A percentile compares a stretch with the other conserved stretches of the same genome.
phyloP scores from a whole-genome alignment of 1,139 yeast species.

The Blastobotrys buckinghamii region DNA sequence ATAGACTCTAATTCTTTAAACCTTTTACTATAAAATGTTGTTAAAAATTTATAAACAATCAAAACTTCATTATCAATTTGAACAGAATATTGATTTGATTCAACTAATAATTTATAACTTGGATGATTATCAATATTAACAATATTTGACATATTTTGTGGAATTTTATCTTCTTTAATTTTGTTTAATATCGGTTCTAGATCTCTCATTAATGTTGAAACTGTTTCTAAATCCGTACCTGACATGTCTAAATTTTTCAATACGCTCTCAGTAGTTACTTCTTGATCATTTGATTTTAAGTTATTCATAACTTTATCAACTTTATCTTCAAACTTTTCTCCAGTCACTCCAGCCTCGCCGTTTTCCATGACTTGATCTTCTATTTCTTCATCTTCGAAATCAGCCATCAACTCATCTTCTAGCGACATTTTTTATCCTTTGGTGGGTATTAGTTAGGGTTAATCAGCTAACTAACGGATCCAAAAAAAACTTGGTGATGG shows the following conservation, averaged over 20 bases:
- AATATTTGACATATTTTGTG: not conserved
- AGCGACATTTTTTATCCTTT: conserved; percentile 25
- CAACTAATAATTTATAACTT: conserved; percentile 47
- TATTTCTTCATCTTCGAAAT: conserved; percentile 30
- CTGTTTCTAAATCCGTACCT: conserved; percentile 13
- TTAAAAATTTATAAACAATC: conserved; percentile 46
- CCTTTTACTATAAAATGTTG: conserved; percentile 49
- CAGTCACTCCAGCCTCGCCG: conserved; percentile 10
- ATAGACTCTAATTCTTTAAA: conserved; percentile 70
- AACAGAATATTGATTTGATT: conserved; percentile 51
- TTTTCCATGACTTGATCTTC: conserved; percentile 22
- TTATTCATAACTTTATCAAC: conserved; percentile 1
- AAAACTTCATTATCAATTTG: conserved; percentile 54
- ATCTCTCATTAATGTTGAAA: conserved; percentile 24
- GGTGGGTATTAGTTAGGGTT: too few relatives aligned
- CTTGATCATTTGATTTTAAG: conserved; percentile 2
- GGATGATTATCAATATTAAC: conserved; percentile 34
- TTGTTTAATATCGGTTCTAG: conserved; percentile 27
- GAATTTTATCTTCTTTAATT: conserved; percentile 29
- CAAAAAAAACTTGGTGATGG: not conserved
- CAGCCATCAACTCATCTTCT: conserved; percentile 37
- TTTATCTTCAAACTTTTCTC: conserved; percentile 10
- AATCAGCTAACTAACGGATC: too few relatives aligned
- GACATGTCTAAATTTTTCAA: conserved; percentile 1
- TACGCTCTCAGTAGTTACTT: not conserved